Percentiles rank a stretch among this genome's conserved stretches.
These are phyloP conservation scores for Kalmusia sp. DNA, from an alignment of 2,329 filamentous ascomycete species.

Conservation along the genomic window DNA sequence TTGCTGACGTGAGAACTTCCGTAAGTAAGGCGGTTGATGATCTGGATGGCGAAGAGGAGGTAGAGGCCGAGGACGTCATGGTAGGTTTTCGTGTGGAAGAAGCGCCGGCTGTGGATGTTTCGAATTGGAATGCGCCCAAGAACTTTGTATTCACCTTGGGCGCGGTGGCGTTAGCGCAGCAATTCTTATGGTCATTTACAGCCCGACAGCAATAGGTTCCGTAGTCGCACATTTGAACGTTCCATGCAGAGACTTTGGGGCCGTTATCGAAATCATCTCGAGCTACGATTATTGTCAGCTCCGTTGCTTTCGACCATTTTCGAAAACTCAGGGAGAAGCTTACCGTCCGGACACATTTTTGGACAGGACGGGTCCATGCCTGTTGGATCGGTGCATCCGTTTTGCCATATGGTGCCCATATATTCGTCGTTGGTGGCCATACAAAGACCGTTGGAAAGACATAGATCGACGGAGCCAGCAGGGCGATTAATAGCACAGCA, in stretches of 20 bases:
- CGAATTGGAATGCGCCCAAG: slow-evolving; percentile 30
- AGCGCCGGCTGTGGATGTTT: slow-evolving; percentile 13
- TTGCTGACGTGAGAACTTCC: slow-evolving; percentile 8
- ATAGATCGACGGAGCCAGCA: slow-evolving; percentile 34
- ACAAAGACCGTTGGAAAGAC: slow-evolving; percentile 42
- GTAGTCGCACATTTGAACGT: slow-evolving; percentile 42
- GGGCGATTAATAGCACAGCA: slow-evolving; percentile 39
- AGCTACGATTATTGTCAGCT: slow-evolving; percentile 13
- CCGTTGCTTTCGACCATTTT: neutral
- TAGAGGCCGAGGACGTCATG: slow-evolving; percentile 1
- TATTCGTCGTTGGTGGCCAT: slow-evolving; percentile 37
- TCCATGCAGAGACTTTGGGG: slow-evolving; percentile 35
- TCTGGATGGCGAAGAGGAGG: slow-evolving; percentile 12
- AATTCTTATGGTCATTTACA: slow-evolving; percentile 28
- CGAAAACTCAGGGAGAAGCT: slow-evolving; percentile 8
- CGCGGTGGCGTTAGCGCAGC: slow-evolving; percentile 37
- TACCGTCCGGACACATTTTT: slow-evolving; percentile 39
- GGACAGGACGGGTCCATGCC: slow-evolving; percentile 37
- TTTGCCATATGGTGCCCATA: slow-evolving; percentile 42
- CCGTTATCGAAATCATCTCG: slow-evolving; percentile 19
- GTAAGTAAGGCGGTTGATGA: slow-evolving; percentile 3
- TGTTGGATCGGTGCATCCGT: slow-evolving; percentile 44
- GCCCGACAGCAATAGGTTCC: slow-evolving; percentile 45
- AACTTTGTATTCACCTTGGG: slow-evolving; percentile 29
- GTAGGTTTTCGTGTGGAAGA: slow-evolving; percentile 12